These are phyloP conservation scores for Ramaria rubella DNA, from an alignment of 768 basidiomycete species.

Conservation along the genomic window DNA sequence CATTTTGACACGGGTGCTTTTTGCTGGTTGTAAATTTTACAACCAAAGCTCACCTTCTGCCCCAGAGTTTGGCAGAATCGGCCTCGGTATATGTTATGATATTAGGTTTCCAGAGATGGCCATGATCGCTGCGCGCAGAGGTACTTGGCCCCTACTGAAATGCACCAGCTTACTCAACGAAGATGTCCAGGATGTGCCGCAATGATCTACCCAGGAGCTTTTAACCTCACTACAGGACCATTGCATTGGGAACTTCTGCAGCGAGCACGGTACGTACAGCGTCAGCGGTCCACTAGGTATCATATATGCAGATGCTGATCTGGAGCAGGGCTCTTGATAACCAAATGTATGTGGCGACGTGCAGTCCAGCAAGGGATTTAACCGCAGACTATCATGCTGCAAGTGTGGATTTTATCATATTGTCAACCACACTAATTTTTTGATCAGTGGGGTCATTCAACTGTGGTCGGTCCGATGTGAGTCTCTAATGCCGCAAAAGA, in stretches of 20 bases:
- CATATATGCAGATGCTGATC: constrained; percentile 2
- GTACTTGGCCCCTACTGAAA: constrained; percentile 27
- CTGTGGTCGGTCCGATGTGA: constrained; percentile 86
- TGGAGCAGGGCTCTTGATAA: constrained; percentile 87
- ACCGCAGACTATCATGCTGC: constrained; percentile 85
- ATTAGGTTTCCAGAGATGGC: constrained; percentile 92
- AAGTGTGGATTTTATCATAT: constrained; percentile 21
- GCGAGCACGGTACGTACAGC: constrained; percentile 57
- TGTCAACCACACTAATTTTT: background rate
- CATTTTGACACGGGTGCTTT: constrained; percentile 79
- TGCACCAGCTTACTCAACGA: constrained; percentile 10
- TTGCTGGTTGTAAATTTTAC: background rate
- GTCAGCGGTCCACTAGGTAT: background rate
- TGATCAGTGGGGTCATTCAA: constrained; percentile 79
- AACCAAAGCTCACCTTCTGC: no score
- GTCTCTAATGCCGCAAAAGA: constrained; percentile 20
- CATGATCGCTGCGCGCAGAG: constrained; percentile 83
- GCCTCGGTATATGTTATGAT: constrained; percentile 95
- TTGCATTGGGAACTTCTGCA: constrained; percentile 94
- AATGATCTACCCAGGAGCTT: constrained; percentile 89
- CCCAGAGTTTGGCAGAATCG: constrained; percentile 95
- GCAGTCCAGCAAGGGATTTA: constrained; percentile 85
- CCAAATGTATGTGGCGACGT: constrained; percentile 94
- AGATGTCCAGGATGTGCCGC: constrained; percentile 63
- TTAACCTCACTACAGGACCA: constrained; percentile 93